Conservation (phyloP, 441 rosid species). For the Aquilaria agallochum region DNA sequence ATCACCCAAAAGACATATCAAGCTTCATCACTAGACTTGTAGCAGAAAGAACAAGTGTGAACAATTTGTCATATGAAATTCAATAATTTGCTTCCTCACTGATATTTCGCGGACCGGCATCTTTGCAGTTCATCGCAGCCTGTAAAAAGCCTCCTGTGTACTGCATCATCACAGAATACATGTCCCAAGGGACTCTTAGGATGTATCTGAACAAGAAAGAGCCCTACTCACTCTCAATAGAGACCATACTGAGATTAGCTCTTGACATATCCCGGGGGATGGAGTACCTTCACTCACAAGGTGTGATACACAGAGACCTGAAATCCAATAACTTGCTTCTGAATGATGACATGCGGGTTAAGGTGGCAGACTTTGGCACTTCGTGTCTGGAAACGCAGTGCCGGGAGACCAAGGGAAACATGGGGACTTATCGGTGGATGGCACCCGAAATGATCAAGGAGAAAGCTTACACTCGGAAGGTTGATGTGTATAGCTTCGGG, state of each 20-base stretch:
- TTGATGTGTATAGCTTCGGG: constrained; percentile 96
- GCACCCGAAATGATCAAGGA: constrained; percentile 97
- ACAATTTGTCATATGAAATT: too few relatives aligned
- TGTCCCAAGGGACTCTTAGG: constrained; percentile 96
- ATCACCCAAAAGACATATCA: too few relatives aligned
- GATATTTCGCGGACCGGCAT: constrained; percentile 12
- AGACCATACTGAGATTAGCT: constrained; percentile 82
- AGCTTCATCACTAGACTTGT: too few relatives aligned
- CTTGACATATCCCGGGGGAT: constrained; percentile 97
- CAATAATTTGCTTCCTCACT: constrained; percentile 8
- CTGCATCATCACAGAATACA: constrained; percentile 95
- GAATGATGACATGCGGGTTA: constrained; percentile 91
- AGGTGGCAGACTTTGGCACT: constrained; percentile 95
- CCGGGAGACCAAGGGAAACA: constrained; percentile 79
- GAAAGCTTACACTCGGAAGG: constrained; percentile 85
- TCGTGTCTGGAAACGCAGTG: constrained; percentile 95
- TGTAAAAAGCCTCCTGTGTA: constrained; percentile 95
- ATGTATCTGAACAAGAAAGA: constrained; percentile 98
- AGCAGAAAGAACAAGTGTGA: too few relatives aligned
- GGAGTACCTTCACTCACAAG: constrained; percentile 98
- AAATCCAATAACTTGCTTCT: constrained; percentile 89
- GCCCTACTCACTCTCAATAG: constrained; percentile 85
- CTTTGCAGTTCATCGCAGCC: constrained; percentile 87
- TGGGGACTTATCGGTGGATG: constrained; percentile 98
- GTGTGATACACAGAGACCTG: constrained; percentile 92